Conservation (phyloP, 768 basidiomycete species). For the Lyophyllum decastes region DNA sequence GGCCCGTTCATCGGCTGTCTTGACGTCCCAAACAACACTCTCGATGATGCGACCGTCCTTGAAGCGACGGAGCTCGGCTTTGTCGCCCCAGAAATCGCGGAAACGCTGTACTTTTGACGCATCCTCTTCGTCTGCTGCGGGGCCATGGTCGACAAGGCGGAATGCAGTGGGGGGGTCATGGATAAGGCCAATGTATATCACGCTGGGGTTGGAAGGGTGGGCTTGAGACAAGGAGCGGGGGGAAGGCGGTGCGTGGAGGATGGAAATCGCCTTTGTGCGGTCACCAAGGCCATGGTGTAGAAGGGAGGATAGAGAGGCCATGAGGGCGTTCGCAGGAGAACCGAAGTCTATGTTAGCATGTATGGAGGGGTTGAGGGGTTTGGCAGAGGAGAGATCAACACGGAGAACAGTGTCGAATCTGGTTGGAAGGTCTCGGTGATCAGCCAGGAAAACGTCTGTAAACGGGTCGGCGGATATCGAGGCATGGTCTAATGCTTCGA, state of each 20-base stretch:
- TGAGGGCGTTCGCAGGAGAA: conserved; percentile 54
- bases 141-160: conserved; percentile 91
- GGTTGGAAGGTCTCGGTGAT: conserved; percentile 60
- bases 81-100: conserved; percentile 87
- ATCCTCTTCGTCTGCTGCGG: conserved; percentile 66
- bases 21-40: conserved; percentile 96
- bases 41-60: conserved; percentile 93
- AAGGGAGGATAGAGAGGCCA: conserved; percentile 50
- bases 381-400: conserved; percentile 54
- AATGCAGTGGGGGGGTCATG: conserved; percentile 73
- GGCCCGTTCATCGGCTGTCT: conserved; percentile 75
- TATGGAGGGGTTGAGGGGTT: conserved; percentile 41
- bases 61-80: conserved; percentile 91
- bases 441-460: conserved; percentile 68
- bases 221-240: conserved; percentile 53
- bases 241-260: conserved; percentile 54
- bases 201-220: conserved; percentile 48
- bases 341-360: conserved; percentile 60
- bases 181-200: conserved; percentile 73
- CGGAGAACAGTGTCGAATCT: conserved; percentile 76
- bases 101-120: conserved; percentile 57
- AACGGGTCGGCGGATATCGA: conserved; percentile 61
- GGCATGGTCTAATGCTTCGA: conserved; percentile 59
- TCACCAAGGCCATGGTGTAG: conserved; percentile 72
- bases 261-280: conserved; percentile 63